phyloP scores from a whole-genome alignment of 2,329 filamentous ascomycete genomes.

The Ampelomyces quisqualis region DNA sequence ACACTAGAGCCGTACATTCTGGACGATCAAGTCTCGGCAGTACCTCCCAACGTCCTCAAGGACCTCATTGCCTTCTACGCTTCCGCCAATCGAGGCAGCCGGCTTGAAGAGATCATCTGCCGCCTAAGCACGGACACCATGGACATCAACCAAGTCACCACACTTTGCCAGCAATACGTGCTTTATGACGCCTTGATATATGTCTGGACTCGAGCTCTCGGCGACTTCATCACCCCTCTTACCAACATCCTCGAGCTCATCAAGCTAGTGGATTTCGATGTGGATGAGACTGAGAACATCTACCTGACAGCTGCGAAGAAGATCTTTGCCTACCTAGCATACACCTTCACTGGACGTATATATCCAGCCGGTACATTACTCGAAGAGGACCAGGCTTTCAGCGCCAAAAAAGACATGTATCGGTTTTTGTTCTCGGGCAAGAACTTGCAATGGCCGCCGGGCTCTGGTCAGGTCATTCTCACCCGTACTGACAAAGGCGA shows the following conservation, averaged over 20 bases:
- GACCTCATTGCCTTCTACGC: constrained; percentile 81
- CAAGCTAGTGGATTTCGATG: constrained; percentile 57
- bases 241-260: constrained; percentile 74
- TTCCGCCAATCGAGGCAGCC: constrained; percentile 69
- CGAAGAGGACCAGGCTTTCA: constrained; percentile 67
- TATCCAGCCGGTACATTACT: constrained; percentile 83
- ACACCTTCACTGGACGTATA: constrained; percentile 82
- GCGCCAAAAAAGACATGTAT: constrained; percentile 86
- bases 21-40: constrained; percentile 68
- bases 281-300: constrained; percentile 60
- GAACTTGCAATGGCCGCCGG: constrained; percentile 71
- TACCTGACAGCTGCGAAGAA: constrained; percentile 76
- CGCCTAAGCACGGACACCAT: constrained; percentile 86
- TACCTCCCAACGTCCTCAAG: constrained; percentile 85
- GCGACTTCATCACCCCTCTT: constrained; percentile 87
- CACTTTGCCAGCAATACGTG: constrained; percentile 84
- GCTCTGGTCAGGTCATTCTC: constrained; percentile 60
- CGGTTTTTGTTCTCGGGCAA: constrained; percentile 90
- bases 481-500: constrained; percentile 57
- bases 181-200: constrained; percentile 96
- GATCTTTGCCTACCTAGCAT: constrained; percentile 92
- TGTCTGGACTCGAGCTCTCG: constrained; percentile 89
- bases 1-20: constrained; percentile 86
- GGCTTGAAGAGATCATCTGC: constrained; percentile 91
- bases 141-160: constrained; percentile 90